A percentile compares a stretch with the other conserved stretches of the same genome.
Conservation (phyloP, 2,329 filamentous ascomycete genomes). For the Orbilia javanica region DNA sequence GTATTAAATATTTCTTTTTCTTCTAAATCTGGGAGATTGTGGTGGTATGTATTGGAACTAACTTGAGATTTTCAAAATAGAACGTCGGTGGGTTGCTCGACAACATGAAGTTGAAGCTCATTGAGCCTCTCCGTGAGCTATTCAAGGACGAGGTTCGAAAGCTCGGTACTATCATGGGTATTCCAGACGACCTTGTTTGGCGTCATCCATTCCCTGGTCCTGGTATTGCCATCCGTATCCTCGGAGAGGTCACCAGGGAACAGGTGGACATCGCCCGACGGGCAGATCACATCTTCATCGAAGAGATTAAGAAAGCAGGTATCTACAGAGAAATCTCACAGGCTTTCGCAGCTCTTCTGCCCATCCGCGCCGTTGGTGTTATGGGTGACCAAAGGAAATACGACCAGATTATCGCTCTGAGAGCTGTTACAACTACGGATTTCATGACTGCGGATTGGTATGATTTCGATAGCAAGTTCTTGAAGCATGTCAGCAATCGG, state of each 20-base stretch:
- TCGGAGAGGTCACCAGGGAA: conserved; percentile 85
- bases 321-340: conserved; percentile 79
- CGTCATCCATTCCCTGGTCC: conserved; percentile 83
- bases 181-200: conserved; percentile 81
- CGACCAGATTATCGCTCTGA: conserved; percentile 73
- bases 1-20: conserved; percentile 64
- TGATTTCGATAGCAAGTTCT: conserved; percentile 74
- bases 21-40: not conserved
- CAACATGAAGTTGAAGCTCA: conserved; percentile 75
- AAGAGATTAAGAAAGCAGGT: conserved; percentile 78
- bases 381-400: conserved; percentile 79
- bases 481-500: conserved; percentile 74
- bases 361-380: conserved; percentile 75
- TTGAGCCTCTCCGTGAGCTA: conserved; percentile 82
- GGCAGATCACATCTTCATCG: conserved; percentile 83
- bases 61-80: conserved; percentile 19
- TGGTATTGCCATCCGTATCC: conserved; percentile 80
- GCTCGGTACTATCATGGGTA: conserved; percentile 77
- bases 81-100: conserved; percentile 77
- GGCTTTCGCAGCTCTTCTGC: conserved; percentile 77
- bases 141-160: conserved; percentile 77
- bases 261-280: conserved; percentile 82
- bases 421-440: conserved; percentile 74
- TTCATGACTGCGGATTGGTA: conserved; percentile 83
- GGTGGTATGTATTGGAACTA: not conserved